Percentiles rank a stretch among this genome's conserved stretches.
Evolutionary conservation across 768 basidiomycete species (phyloP).

Genomic region (Serendipita sp.): DNA sequence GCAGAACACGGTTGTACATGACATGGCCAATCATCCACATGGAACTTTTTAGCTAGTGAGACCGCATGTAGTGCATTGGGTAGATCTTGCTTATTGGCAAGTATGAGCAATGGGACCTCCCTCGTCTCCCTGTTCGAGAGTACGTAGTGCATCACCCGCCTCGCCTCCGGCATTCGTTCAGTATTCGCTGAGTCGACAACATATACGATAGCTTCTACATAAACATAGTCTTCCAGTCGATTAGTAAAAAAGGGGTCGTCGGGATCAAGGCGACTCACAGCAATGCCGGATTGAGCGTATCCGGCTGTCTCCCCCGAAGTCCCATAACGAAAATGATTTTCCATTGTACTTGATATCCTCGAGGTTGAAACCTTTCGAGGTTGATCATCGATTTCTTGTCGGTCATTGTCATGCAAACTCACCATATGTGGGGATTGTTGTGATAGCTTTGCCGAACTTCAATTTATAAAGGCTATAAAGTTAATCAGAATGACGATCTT

Average conservation of each 20-base stretch:
- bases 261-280: background rate
- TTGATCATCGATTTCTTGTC: background rate
- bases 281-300: background rate
- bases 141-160: conserved; percentile 30
- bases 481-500: background rate
- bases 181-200: conserved; percentile 43
- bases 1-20: conserved; percentile 32
- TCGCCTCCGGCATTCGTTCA: conserved; percentile 36
- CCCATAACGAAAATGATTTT: background rate
- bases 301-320: background rate
- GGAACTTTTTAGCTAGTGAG: background rate
- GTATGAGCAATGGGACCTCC: conserved; percentile 28
- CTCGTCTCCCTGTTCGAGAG: conserved; percentile 24
- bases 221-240: background rate
- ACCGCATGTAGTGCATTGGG: background rate
- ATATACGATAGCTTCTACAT: conserved; percentile 37
- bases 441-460: background rate
- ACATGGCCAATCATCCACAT: background rate
- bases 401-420: too few relatives aligned
- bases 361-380: background rate
- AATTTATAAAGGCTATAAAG: background rate
- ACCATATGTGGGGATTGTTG: too few relatives aligned
- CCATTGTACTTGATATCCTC: background rate
- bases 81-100: conserved; percentile 8
- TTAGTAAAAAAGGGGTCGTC: background rate